Percentiles rank a stretch among this genome's conserved stretches.
phyloP scores from a whole-genome alignment of 2,329 filamentous ascomycete species.

The Stemphylium lycopersici region DNA sequence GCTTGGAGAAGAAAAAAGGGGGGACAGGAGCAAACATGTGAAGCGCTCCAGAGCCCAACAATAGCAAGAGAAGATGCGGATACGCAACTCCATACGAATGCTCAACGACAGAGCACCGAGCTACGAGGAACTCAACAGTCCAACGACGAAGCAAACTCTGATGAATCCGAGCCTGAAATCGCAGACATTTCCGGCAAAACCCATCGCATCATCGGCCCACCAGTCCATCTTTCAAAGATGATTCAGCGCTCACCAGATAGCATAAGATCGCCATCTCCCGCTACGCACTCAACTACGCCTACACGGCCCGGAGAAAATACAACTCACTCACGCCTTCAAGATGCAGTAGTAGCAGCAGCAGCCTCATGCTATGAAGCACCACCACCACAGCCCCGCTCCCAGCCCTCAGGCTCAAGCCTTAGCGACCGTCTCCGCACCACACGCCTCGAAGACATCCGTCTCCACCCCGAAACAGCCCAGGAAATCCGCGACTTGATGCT shows the following conservation, averaged over 20 bases:
- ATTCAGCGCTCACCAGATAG: neutral
- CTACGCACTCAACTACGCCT: neutral
- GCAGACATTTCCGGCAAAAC: neutral
- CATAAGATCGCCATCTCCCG: neutral
- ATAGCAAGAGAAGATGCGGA: neutral
- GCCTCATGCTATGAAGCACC: too few relatives aligned
- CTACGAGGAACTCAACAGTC: neutral
- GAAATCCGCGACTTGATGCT: slow-evolving; percentile 8
- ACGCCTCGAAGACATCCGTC: slow-evolving; percentile 2
- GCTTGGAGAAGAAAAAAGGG: neutral
- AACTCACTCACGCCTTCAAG: neutral
- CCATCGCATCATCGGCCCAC: neutral
- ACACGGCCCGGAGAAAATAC: neutral
- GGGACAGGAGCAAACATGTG: neutral
- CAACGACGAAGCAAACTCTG: neutral
- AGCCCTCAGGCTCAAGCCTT: slow-evolving; percentile 3
- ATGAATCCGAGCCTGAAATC: neutral
- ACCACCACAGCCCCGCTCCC: neutral
- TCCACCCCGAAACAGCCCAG: neutral
- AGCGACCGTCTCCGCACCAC: slow-evolving; percentile 1
- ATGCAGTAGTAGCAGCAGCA: neutral
- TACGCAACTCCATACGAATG: neutral
- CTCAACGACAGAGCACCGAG: neutral
- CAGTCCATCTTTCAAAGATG: slow-evolving; percentile 1
- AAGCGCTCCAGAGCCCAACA: neutral